Evolutionary conservation across 2,329 filamentous ascomycete genomes (phyloP).

Genomic region (Cercospora sp.): DNA sequence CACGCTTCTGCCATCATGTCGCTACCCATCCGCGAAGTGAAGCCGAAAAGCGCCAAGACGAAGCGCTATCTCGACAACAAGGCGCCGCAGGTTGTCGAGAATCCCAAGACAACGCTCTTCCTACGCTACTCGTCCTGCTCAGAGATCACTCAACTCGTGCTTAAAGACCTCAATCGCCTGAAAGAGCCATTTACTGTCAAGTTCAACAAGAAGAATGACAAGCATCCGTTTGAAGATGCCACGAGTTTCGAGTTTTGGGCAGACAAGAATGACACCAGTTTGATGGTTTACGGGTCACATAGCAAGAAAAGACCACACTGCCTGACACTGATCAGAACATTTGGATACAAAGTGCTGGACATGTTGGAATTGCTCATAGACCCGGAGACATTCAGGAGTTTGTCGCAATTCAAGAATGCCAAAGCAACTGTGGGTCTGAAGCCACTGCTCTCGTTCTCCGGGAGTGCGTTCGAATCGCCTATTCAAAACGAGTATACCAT

Average conservation of each 20-base stretch:
- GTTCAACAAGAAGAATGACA: slow-evolving; percentile 95
- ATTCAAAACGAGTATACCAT: slow-evolving; percentile 77
- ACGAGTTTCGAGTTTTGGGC: slow-evolving; percentile 91
- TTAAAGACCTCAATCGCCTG: slow-evolving; percentile 81
- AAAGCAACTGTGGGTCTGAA: slow-evolving; percentile 73
- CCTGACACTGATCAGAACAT: slow-evolving; percentile 78
- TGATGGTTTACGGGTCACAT: slow-evolving; percentile 80
- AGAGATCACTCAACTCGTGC: slow-evolving; percentile 75
- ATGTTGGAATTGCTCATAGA: slow-evolving; percentile 92
- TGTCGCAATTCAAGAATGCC: slow-evolving; percentile 70
- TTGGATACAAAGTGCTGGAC: slow-evolving; percentile 84
- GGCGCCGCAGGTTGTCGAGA: slow-evolving; percentile 84
- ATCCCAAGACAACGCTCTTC: slow-evolving; percentile 86
- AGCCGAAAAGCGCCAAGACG: slow-evolving; percentile 76
- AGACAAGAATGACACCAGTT: slow-evolving; percentile 88
- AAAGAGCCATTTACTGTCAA: slow-evolving; percentile 83
- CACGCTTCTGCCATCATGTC: slow-evolving; percentile 19
- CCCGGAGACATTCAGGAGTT: slow-evolving; percentile 66
- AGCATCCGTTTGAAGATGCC: slow-evolving; percentile 91
- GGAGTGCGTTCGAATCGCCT: slow-evolving; percentile 81
- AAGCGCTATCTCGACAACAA: slow-evolving; percentile 93
- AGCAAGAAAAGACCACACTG: slow-evolving; percentile 96
- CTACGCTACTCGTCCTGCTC: slow-evolving; percentile 85
- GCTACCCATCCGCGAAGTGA: slow-evolving; percentile 59
- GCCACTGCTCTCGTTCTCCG: slow-evolving; percentile 88